phyloP scores from a whole-genome alignment of 2,329 filamentous ascomycete species.

The Apiospora saccharicola region DNA sequence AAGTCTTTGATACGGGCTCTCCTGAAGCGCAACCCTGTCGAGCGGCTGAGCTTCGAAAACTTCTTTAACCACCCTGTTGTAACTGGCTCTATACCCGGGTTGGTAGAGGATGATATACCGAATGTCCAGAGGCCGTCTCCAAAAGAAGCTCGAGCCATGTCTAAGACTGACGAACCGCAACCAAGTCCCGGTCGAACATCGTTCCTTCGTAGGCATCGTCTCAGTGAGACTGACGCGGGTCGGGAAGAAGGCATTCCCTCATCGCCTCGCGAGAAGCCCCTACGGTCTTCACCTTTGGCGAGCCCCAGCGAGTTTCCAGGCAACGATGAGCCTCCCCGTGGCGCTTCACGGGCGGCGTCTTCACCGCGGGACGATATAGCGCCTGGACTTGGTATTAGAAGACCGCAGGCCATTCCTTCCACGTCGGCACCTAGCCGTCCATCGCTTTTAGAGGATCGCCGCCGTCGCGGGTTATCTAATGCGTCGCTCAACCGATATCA shows the following conservation, averaged over 20 bases:
- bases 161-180: conserved; percentile 42
- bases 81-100: conserved; percentile 76
- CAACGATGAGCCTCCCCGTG: conserved; percentile 43
- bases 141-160: conserved; percentile 45
- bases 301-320: conserved; percentile 48
- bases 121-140: conserved; percentile 44
- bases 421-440: conserved; percentile 57
- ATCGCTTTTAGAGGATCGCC: conserved; percentile 45
- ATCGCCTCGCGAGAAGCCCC: conserved; percentile 52
- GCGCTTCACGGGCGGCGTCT: conserved; percentile 38
- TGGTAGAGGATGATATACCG: conserved; percentile 79
- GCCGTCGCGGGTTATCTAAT: conserved; percentile 49
- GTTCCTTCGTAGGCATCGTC: conserved; percentile 48
- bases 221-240: conserved; percentile 45
- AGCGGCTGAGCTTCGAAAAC: conserved; percentile 84
- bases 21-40: conserved; percentile 84
- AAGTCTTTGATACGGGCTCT: conserved; percentile 82
- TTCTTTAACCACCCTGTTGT: conserved; percentile 84
- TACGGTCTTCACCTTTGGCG: conserved; percentile 52
- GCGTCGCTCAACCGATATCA: conserved; percentile 45
- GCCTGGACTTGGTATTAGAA: conserved; percentile 59
- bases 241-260: conserved; percentile 46
- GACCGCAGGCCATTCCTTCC: conserved; percentile 54
- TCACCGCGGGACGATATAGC: conserved; percentile 55
- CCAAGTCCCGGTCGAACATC: conserved; percentile 46